These are phyloP conservation scores for Cystofilobasidium macerans DNA, from an alignment of 768 basidiomycete genomes.

Conservation along the genomic window DNA sequence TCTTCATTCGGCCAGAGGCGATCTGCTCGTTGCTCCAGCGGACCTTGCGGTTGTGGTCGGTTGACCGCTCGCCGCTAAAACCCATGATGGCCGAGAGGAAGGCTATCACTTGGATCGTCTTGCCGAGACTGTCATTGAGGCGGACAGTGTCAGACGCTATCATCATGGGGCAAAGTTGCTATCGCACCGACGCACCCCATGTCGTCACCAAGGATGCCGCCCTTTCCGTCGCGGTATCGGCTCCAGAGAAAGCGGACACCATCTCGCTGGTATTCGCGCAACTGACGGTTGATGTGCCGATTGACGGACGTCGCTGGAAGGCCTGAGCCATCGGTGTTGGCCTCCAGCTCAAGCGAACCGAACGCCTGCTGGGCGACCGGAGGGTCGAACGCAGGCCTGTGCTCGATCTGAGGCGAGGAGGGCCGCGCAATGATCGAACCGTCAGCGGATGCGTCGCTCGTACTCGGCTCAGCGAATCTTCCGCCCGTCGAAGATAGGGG, in stretches of 20 bases:
- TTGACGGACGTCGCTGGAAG: background rate
- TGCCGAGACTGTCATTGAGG: conserved; percentile 45
- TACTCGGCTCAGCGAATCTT: background rate
- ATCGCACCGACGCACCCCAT: conserved; percentile 68
- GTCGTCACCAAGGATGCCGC: conserved; percentile 85
- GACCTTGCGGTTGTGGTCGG: conserved; percentile 1
- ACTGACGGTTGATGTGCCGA: conserved; percentile 56
- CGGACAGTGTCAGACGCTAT: background rate
- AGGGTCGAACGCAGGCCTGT: background rate
- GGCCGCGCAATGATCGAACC: background rate
- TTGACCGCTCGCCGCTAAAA: conserved; percentile 48
- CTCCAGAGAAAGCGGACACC: conserved; percentile 73
- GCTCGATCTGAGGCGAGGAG: background rate
- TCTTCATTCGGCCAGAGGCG: background rate
- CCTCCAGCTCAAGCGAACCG: background rate
- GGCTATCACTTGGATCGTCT: conserved; percentile 83
- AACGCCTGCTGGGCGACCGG: background rate
- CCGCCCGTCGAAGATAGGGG: no score
- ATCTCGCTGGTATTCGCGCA: conserved; percentile 84
- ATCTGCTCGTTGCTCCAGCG: background rate
- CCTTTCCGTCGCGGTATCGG: conserved; percentile 54
- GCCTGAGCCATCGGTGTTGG: background rate
- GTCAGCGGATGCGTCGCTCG: background rate
- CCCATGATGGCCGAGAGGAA: conserved; percentile 86
- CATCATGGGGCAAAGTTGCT: background rate